Percentiles rank a stretch among this genome's conserved stretches.
These are phyloP conservation scores for Irpex rosettiformis DNA, from an alignment of 1,284 basidiomycete genomes.

Conservation along the genomic window DNA sequence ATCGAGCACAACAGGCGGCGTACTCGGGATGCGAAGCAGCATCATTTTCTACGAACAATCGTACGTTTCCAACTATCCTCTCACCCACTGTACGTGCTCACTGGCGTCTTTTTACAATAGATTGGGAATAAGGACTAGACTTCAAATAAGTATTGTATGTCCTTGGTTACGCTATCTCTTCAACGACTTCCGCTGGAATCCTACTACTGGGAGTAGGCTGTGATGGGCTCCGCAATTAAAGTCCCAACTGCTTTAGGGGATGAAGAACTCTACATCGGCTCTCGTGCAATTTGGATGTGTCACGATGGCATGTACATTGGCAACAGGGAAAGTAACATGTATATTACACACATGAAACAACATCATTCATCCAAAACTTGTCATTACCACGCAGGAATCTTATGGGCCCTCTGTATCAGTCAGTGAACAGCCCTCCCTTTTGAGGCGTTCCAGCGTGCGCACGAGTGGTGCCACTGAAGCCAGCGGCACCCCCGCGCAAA, in stretches of 20 bases:
- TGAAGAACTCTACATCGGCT: too few relatives aligned
- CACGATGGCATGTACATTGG: too few relatives aligned
- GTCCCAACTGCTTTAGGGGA: too few relatives aligned
- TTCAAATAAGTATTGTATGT: too few relatives aligned
- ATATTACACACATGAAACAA: too few relatives aligned
- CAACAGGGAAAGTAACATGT: too few relatives aligned
- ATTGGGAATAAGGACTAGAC: not conserved
- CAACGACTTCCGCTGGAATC: too few relatives aligned
- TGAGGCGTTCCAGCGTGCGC: slow-evolving; percentile 11
- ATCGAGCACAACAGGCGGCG: not conserved
- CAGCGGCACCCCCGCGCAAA: slow-evolving; percentile 12
- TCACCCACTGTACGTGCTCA: not conserved
- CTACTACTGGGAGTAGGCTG: too few relatives aligned
- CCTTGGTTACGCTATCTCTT: too few relatives aligned
- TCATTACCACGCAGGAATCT: not conserved
- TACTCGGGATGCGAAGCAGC: not conserved
- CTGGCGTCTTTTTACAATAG: not conserved
- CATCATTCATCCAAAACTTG: too few relatives aligned
- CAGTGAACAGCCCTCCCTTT: slow-evolving; percentile 24
- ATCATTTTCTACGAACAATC: not conserved
- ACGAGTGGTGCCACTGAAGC: not conserved
- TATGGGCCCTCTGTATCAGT: slow-evolving; percentile 11
- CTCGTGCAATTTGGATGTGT: too few relatives aligned
- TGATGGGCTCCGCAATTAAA: too few relatives aligned
- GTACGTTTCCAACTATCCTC: not conserved